Percentiles rank a stretch among this genome's conserved stretches.
Evolutionary conservation across 495 filamentous ascomycete species (phyloP).

Genomic region (Penicillium macrosclerotiorum): DNA sequence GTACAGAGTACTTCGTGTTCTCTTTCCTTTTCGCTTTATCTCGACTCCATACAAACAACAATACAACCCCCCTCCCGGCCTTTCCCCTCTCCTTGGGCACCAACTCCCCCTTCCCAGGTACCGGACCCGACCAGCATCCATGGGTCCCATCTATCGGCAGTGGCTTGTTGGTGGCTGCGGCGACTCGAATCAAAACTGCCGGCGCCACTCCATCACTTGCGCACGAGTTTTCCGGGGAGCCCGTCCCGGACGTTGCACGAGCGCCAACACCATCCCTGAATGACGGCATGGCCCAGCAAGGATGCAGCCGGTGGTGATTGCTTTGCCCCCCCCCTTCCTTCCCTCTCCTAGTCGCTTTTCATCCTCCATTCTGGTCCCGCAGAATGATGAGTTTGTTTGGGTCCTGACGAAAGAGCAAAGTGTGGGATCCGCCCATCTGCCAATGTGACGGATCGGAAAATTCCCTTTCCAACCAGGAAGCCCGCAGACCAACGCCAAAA

Average conservation of each 20-base stretch:
- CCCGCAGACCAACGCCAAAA: no score
- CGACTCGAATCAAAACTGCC: slow-evolving; percentile 21
- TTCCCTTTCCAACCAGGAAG: slow-evolving; percentile 1
- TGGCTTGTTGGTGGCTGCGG: slow-evolving; percentile 20
- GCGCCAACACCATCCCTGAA: background rate
- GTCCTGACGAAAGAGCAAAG: no score
- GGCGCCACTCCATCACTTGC: slow-evolving; percentile 21
- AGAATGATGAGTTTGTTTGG: no score
- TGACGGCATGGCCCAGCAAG: background rate
- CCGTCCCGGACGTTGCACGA: slow-evolving; percentile 11
- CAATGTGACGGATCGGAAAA: slow-evolving; percentile 21
- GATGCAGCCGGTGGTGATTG: background rate
- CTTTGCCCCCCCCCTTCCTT: no score
- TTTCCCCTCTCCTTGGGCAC: background rate
- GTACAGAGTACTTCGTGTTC: no score
- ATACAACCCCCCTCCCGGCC: no score
- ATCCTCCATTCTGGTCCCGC: no score
- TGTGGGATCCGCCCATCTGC: slow-evolving; percentile 1
- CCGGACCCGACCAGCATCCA: slow-evolving; percentile 9
- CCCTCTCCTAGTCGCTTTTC: no score
- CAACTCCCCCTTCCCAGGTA: slow-evolving; percentile 5
- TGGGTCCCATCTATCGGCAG: slow-evolving; percentile 16
- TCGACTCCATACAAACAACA: no score
- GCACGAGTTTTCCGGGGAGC: slow-evolving; percentile 14
- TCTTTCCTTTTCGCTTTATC: no score